A percentile compares a stretch with the other conserved stretches of the same genome.
Conservation (phyloP, 2,329 filamentous ascomycete species). For the Aureobasidium sp. region DNA sequence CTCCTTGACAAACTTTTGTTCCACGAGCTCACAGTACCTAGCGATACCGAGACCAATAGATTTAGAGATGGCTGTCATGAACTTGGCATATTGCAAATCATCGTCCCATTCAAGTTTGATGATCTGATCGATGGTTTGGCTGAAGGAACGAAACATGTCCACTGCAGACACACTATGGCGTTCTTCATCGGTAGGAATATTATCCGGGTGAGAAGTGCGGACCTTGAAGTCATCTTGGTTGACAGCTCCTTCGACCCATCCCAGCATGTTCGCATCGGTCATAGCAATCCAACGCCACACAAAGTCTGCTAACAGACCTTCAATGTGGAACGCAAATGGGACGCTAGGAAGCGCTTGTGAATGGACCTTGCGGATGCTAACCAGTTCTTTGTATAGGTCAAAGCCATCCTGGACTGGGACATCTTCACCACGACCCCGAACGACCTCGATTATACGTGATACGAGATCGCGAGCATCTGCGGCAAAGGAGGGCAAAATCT, state of each 20-base stretch:
- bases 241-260: conserved; percentile 83
- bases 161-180: conserved; percentile 89
- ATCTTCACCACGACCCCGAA: conserved; percentile 61
- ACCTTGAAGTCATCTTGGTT: conserved; percentile 83
- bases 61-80: conserved; percentile 90
- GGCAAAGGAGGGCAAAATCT: conserved; percentile 83
- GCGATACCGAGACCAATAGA: conserved; percentile 75
- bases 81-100: conserved; percentile 86
- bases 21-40: conserved; percentile 84
- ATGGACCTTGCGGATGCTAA: conserved; percentile 77
- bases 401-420: conserved; percentile 89
- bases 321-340: conserved; percentile 80
- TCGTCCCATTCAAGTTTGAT: conserved; percentile 85
- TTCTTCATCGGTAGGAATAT: conserved; percentile 63
- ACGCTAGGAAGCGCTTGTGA: conserved; percentile 60
- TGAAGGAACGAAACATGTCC: conserved; percentile 90
- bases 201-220: conserved; percentile 43
- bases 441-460: conserved; percentile 65
- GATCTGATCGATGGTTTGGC: conserved; percentile 81
- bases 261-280: conserved; percentile 69
- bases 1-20: conserved; percentile 75
- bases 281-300: conserved; percentile 91
- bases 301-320: conserved; percentile 78
- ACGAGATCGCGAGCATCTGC: conserved; percentile 82
- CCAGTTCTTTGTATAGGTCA: conserved; percentile 81